These are phyloP conservation scores for Penicillium herquei DNA, from an alignment of 495 filamentous ascomycete genomes.

Conservation along the genomic window DNA sequence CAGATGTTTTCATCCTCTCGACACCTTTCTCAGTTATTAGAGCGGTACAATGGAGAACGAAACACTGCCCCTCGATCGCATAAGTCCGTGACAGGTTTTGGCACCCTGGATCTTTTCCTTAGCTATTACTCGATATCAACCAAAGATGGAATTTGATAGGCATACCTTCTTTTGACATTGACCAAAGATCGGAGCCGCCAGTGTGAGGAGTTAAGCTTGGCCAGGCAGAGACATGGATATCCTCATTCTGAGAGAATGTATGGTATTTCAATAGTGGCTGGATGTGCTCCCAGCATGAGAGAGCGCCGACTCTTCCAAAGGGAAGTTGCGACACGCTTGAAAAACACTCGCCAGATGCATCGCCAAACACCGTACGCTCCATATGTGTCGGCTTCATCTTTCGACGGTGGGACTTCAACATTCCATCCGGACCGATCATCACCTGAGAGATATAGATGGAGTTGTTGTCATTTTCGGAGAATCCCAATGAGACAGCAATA, in stretches of 20 bases:
- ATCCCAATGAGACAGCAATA: slow-evolving; percentile 52
- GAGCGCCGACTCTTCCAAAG: slow-evolving; percentile 42
- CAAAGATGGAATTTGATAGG: neutral
- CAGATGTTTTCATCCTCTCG: slow-evolving; percentile 33
- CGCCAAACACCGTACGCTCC: slow-evolving; percentile 61
- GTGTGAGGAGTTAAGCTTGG: slow-evolving; percentile 36
- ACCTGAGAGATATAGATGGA: slow-evolving; percentile 58
- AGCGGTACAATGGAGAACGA: slow-evolving; percentile 49
- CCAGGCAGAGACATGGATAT: slow-evolving; percentile 60
- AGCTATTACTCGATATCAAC: neutral
- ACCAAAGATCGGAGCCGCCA: slow-evolving; percentile 26
- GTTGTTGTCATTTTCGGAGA: slow-evolving; percentile 47
- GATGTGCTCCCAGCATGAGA: slow-evolving; percentile 60
- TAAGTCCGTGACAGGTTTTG: slow-evolving; percentile 12
- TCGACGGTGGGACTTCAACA: slow-evolving; percentile 43
- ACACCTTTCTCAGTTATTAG: slow-evolving; percentile 44
- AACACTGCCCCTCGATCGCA: slow-evolving; percentile 51
- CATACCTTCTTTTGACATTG: slow-evolving; percentile 38
- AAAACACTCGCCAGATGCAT: slow-evolving; percentile 44
- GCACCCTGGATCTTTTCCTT: slow-evolving; percentile 3
- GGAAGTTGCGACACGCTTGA: slow-evolving; percentile 42
- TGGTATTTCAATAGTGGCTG: slow-evolving; percentile 62
- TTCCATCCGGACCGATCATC: slow-evolving; percentile 46
- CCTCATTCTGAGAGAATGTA: slow-evolving; percentile 45
- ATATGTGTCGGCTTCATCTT: slow-evolving; percentile 65